Percentiles rank a stretch among this genome's conserved stretches.
Conservation (phyloP, 805 yeast genomes). For the Pichia sporocuriosa region DNA sequence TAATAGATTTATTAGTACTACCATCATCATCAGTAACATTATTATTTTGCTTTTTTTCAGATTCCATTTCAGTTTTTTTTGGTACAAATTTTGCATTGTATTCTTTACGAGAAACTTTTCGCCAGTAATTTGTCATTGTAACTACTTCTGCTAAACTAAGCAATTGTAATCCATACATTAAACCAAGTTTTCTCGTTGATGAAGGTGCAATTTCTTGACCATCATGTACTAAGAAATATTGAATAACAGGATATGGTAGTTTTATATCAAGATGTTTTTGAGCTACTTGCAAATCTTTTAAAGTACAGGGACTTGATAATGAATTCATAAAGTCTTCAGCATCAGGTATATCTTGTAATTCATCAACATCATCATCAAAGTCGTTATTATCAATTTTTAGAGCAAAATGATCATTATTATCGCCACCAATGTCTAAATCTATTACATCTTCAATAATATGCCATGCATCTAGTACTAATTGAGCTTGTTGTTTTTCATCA, state of each 20-base stretch:
- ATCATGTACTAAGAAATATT: slow-evolving; percentile 69
- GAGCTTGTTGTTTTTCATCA: slow-evolving; percentile 12
- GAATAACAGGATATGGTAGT: slow-evolving; percentile 71
- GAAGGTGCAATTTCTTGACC: slow-evolving; percentile 76
- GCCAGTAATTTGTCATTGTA: slow-evolving; percentile 76
- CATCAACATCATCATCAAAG: slow-evolving; percentile 39
- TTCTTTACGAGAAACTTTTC: slow-evolving; percentile 44
- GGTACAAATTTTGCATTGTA: not conserved
- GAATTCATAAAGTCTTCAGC: slow-evolving; percentile 44
- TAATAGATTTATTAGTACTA: not conserved
- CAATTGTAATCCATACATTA: slow-evolving; percentile 70
- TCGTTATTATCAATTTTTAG: slow-evolving; percentile 35
- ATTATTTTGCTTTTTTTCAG: not conserved
- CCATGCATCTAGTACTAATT: slow-evolving; percentile 10
- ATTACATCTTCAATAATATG: slow-evolving; percentile 70
- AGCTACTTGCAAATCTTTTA: slow-evolving; percentile 64
- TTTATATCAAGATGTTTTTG: slow-evolving; percentile 67
- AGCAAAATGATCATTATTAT: not conserved
- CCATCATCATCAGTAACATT: not conserved
- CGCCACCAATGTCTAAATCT: slow-evolving; percentile 22
- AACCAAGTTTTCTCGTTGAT: slow-evolving; percentile 57
- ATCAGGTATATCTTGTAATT: slow-evolving; percentile 62
- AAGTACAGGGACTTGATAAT: slow-evolving; percentile 52
- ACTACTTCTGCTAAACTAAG: slow-evolving; percentile 73
- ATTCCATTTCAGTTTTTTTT: not conserved